Evolutionary conservation across 139 green algal species (phyloP), one percentile per base, ranked within the genome.

Genomic region (Klebsormidium nitens): DNA sequence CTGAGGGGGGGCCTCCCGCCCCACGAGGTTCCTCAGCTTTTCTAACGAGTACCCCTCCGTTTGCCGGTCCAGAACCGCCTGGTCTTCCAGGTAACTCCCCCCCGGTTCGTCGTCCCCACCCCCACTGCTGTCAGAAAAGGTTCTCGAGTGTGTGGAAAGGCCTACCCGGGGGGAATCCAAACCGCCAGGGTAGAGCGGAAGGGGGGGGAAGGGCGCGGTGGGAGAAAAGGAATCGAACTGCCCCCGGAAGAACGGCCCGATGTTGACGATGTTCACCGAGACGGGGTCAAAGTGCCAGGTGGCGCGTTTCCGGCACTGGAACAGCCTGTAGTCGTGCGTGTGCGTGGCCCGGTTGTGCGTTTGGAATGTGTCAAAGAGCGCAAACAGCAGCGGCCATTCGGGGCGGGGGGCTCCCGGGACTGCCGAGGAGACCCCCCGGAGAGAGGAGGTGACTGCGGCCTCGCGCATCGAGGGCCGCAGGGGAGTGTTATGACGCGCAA

Each of bases 221-320:
- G 64, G 64, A 19, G 64, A 8, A 23, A 71, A 71, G 64, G 64
- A 71, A 11, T 66, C 64, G 49, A 71, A 71, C 48, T 71, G 48
- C 23, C 64, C 64, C 35, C 64, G 19, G 49, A 71, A 71, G 47
- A 5, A 47, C 19, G 64, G 64, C 6, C 64, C 64, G 23, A 71
- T 65, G 35, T 71, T 71, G 32, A 71, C 64, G 5, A 71, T 71
- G 19, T 19, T 44, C 5, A 71, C 49, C n/a, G n/a, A n/a, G n/a
- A n/a, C n/a, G n/a, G 34, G 55, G 14, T 19, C 64, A 8, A 32
- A 48, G 64, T 23, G 46, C 46, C 46, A 55, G 23, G 23, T 23
- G 23, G 46, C 23, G 23, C 23, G 23, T 55, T 55, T 55, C 46
- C 23, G 34, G 49, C 71, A 38, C 64, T 71, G 64, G 35, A 71